phyloP scores from a whole-genome alignment of 192 early-diverging fungal species.

The Chytriomyces sp. region DNA sequence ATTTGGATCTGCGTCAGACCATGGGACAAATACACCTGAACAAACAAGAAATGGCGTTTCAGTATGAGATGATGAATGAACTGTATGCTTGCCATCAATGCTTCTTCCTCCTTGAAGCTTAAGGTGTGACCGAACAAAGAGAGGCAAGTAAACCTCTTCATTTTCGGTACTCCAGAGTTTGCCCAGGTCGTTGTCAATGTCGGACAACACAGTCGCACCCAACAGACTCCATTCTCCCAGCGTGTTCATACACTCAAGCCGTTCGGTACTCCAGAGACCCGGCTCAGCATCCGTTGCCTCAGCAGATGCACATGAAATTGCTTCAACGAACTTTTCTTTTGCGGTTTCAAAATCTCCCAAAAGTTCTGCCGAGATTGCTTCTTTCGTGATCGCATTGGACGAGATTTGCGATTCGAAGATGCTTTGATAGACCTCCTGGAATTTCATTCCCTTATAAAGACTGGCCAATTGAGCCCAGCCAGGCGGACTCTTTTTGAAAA shows the following conservation, averaged over 20 bases:
- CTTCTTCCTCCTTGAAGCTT: conserved; percentile 52
- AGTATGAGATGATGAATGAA: background rate
- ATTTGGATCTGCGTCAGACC: conserved; percentile 58
- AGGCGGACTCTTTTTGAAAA: conserved; percentile 14
- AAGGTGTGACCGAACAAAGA: conserved; percentile 61
- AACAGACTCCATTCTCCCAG: conserved; percentile 70
- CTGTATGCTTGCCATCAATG: conserved; percentile 33
- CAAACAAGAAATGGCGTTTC: background rate
- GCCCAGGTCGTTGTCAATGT: conserved; percentile 54
- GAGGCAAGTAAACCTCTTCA: conserved; percentile 55
- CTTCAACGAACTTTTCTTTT: conserved; percentile 33
- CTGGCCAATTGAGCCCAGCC: conserved; percentile 67
- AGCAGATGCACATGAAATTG: background rate
- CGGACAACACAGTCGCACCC: conserved; percentile 53
- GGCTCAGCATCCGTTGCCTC: conserved; percentile 23
- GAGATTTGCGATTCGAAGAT: conserved; percentile 67
- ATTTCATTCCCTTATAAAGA: conserved; percentile 68
- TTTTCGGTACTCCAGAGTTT: conserved; percentile 60
- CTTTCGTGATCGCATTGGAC: conserved; percentile 51
- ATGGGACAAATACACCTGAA: conserved; percentile 44
- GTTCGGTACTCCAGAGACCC: conserved; percentile 27
- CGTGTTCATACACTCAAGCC: conserved; percentile 64
- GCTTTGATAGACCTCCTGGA: conserved; percentile 67
- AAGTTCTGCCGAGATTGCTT: conserved; percentile 68
- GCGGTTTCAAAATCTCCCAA: conserved; percentile 64